A percentile compares a stretch with the other conserved stretches of the same genome.
These are phyloP conservation scores for Calonectria fujianensis DNA, from an alignment of 2,329 filamentous ascomycete species.

Conservation along the genomic window DNA sequence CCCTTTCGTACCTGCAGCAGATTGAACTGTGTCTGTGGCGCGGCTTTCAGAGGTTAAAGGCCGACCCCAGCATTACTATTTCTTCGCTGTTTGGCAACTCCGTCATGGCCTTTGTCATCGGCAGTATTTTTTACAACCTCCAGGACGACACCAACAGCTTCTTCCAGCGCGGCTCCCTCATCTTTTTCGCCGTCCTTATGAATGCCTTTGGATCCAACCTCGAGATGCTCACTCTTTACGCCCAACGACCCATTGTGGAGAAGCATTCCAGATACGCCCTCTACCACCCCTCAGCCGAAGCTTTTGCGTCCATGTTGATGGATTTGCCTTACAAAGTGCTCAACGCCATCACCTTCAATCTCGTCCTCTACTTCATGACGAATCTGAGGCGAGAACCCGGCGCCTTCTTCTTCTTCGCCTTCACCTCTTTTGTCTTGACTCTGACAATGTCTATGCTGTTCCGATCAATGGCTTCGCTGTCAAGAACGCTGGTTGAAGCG, in stretches of 20 bases:
- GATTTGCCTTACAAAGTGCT: constrained; percentile 65
- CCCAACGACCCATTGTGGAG: constrained; percentile 59
- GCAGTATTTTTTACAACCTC: constrained; percentile 70
- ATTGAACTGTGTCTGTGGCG: constrained; percentile 65
- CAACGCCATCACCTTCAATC: constrained; percentile 62
- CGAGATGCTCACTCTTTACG: constrained; percentile 59
- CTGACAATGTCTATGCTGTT: constrained; percentile 76
- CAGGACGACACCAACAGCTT: constrained; percentile 66
- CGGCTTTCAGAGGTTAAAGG: constrained; percentile 61
- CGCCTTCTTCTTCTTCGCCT: constrained; percentile 66
- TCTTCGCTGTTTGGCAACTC: constrained; percentile 66
- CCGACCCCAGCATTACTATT: constrained; percentile 63
- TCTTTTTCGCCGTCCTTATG: constrained; percentile 72
- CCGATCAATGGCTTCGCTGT: constrained; percentile 64
- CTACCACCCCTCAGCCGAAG: constrained; percentile 58
- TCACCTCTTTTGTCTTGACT: constrained; percentile 69
- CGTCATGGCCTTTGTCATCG: constrained; percentile 70
- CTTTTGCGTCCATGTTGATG: constrained; percentile 58
- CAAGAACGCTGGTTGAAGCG: not conserved
- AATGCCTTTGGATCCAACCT: constrained; percentile 66
- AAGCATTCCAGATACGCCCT: constrained; percentile 61
- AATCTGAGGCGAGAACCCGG: constrained; percentile 64
- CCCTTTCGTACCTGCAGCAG: constrained; percentile 68
- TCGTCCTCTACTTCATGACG: constrained; percentile 69
- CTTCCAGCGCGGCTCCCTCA: constrained; percentile 66